Base-by-base conservation (phyloP, 106 monocot genomes). In the Iris macrosiphon region DNA sequence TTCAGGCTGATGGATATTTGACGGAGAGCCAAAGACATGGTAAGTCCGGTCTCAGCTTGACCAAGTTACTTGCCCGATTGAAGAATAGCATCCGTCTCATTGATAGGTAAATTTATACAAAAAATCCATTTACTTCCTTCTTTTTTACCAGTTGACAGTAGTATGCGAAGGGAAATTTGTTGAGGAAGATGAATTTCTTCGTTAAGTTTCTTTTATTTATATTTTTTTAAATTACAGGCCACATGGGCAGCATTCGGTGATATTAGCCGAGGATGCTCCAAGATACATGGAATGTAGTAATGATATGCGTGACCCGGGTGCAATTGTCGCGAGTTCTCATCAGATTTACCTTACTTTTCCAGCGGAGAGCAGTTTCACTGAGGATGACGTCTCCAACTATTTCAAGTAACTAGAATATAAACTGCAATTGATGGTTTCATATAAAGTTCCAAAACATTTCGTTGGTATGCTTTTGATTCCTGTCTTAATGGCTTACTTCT, bases 321-420 rank as follows among this genome's bases (percentile, higher is more conserved):
- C 28, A 21, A 31, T 22, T 15, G 28, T 52, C 4, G 35, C 67
- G 2, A 67, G 79, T 43, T 76, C 85, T 18, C 72, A 79, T 60
- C 85, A 96, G 66, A 96, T 96, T 30, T 96, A 96, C 74, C 82
- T 96, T 15, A 89, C 89, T 8, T 96, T 96, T 48, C 85, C 89
- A 31, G 69, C 81, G 13, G 82, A 96, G 31, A 89, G 95, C 77
- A 77, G 57, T 27, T 96, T 89, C 38, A 74, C 65, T 8, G 85
- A 89, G 41, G 76, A 85, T 3, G 95, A 96, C 65, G 85, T 89
- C 24, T 55, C 50, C n/a, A 75, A 74, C 23, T 89, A 96, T 40
- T 96, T 96, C 72, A 79, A 63, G 95, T 89, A 85, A 62, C 16
- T 17, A 1, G 14, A 58, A 27, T 1, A 26, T 58, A 15, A n/a